These are phyloP conservation scores for Mortierella polycephala DNA, from an alignment of 371 early-diverging fungal genomes.

Conservation along the genomic window DNA sequence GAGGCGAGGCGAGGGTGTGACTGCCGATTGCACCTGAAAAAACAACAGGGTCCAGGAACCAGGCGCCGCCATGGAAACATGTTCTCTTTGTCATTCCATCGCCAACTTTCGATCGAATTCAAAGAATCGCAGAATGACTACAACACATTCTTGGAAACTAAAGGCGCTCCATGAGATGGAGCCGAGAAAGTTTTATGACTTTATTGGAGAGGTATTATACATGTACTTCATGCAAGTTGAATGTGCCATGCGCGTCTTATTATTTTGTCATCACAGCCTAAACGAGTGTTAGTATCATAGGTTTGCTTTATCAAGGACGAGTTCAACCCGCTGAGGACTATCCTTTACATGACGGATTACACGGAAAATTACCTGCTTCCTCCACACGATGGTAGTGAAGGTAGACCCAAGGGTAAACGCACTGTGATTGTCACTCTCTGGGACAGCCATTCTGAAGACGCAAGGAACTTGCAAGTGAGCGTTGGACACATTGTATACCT, in stretches of 20 bases:
- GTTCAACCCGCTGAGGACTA: background rate
- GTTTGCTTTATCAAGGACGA: background rate
- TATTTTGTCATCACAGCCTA: no score
- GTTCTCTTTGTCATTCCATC: no score
- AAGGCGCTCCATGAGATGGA: conserved; percentile 14
- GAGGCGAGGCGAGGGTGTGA: no score
- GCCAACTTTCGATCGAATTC: no score
- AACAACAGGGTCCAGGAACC: no score
- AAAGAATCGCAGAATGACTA: background rate
- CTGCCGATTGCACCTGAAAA: no score
- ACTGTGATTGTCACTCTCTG: conserved; percentile 35
- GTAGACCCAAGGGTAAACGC: conserved; percentile 13
- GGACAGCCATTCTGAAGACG: conserved; percentile 27
- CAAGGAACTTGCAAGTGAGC: background rate
- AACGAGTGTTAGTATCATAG: no score
- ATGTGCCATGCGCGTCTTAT: no score
- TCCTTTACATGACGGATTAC: conserved; percentile 39
- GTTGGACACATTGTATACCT: conserved; percentile 19
- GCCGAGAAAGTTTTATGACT: conserved; percentile 13
- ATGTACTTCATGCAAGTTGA: background rate
- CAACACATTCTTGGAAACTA: conserved; percentile 1
- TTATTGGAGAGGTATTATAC: conserved; percentile 19
- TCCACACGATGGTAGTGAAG: conserved; percentile 10
- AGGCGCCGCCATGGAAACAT: no score
- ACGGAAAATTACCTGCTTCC: conserved; percentile 32